Base-by-base conservation (phyloP, 305 asterid genomes). In the Plantago rigida region DNA sequence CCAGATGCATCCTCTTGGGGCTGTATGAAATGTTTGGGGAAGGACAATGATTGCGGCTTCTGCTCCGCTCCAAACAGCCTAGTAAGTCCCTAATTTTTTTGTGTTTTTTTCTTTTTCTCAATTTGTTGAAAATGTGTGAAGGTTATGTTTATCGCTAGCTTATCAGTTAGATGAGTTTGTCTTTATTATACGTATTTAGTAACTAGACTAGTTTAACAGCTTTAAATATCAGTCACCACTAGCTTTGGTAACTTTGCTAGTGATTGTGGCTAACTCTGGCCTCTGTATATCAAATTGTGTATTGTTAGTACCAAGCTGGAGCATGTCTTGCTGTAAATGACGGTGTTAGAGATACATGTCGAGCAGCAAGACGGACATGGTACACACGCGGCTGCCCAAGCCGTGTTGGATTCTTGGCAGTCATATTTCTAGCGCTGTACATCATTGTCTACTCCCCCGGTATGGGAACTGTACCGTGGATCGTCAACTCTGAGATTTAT, bases 401-500 rank as follows among this genome's bases (percentile, higher is more conserved):
- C 72, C 79, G 70, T 54, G 46, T 83, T 0, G 94, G 94, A 22
- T 76, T 81, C 72, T 64, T 81, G 60, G 87, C 91, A 14, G 87
- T 86, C 0, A 13, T 79, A 19, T 47, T 79, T 47, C 60, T 86
- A 14, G 88, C 75, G 0, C 24, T 81, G 36, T 86, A 86, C 71
- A 86, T 86, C 76, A 74, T 84, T 3, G 61, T 73, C 42, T 86
- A 81, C 69, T 69, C 95, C 2, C 95, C 92, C 0, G 95, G 92
- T n/a, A 86, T 86, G 87, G 87, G 95, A 50, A 78, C 95, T 0
- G 84, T 72, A 9, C 92, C 95, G 1, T 86, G 95, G 92, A 80
- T 84, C 9, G 81, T 86, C 15, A 86, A 82, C 80, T 86, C 89
- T 0, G 91, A 86, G 70, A 83, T 86, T 56, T 83, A 86, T 63